Evolutionary conservation across 257 asterid genomes (phyloP).

Genomic region (Fraxinus pennsylvanica): DNA sequence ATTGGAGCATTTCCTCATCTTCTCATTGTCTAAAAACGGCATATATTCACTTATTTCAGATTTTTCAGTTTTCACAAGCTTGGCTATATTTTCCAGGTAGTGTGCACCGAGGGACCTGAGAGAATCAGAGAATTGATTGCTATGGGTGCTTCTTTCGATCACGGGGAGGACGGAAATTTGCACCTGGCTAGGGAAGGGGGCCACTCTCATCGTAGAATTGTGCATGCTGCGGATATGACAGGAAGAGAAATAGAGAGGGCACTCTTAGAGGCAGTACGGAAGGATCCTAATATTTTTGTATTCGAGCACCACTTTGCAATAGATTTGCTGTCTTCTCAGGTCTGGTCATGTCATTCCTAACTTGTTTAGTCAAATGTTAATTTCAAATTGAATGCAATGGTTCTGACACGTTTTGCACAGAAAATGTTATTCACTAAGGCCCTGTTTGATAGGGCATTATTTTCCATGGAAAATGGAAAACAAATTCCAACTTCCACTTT

Average conservation of each 20-base stretch:
- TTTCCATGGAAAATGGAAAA: no score
- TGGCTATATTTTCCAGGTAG: slow-evolving; percentile 58
- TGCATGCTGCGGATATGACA: slow-evolving; percentile 99
- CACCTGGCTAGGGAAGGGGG: slow-evolving; percentile 99
- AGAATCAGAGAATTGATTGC: slow-evolving; percentile 92
- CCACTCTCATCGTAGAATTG: slow-evolving; percentile 94
- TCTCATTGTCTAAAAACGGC: background rate
- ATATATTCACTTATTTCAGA: background rate
- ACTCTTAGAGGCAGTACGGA: slow-evolving; percentile 74
- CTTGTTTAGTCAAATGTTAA: background rate
- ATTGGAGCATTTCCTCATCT: background rate
- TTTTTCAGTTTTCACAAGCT: slow-evolving; percentile 20
- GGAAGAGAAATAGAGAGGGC: slow-evolving; percentile 98
- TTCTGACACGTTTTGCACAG: background rate
- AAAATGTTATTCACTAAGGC: background rate
- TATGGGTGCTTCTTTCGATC: slow-evolving; percentile 99
- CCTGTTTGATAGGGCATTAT: no score
- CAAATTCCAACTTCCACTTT: no score
- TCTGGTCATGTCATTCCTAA: slow-evolving; percentile 18
- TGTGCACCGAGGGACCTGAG: slow-evolving; percentile 98
- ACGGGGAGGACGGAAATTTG: slow-evolving; percentile 96
- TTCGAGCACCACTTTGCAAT: slow-evolving; percentile 94
- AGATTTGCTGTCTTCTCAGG: slow-evolving; percentile 92
- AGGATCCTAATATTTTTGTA: slow-evolving; percentile 77
- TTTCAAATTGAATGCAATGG: background rate